Evolutionary conservation across 305 asterid species (phyloP).

Genomic region (Andrographis paniculata): DNA sequence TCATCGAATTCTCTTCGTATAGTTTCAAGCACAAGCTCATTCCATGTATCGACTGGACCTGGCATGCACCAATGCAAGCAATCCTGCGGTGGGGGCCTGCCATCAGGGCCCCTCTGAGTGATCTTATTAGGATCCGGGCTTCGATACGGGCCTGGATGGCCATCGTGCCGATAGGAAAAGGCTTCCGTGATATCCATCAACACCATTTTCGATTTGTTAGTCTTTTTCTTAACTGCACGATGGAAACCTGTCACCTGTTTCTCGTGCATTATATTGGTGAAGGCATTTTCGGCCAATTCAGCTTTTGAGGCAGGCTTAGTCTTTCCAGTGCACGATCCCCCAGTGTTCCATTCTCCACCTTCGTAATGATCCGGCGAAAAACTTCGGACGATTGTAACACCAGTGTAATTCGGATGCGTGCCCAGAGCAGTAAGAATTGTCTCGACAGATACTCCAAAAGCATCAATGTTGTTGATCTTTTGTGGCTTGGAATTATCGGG

Average conservation of each 20-base stretch:
- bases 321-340: slow-evolving; percentile 94
- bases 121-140: slow-evolving; percentile 79
- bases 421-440: slow-evolving; percentile 63
- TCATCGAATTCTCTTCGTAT: slow-evolving; percentile 47
- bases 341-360: slow-evolving; percentile 93
- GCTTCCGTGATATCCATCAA: slow-evolving; percentile 74
- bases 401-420: slow-evolving; percentile 67
- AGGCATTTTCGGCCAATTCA: slow-evolving; percentile 56
- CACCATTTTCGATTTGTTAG: slow-evolving; percentile 48
- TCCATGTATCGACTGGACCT: slow-evolving; percentile 97
- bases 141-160: slow-evolving; percentile 94
- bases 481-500: slow-evolving; percentile 45
- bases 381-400: slow-evolving; percentile 70
- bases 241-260: slow-evolving; percentile 59
- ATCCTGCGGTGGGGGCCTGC: slow-evolving; percentile 92
- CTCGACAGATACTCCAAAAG: slow-evolving; percentile 79
- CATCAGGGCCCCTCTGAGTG: slow-evolving; percentile 75
- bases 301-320: slow-evolving; percentile 48
- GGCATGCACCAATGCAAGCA: slow-evolving; percentile 99
- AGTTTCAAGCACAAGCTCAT: slow-evolving; percentile 64
- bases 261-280: slow-evolving; percentile 76
- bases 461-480: slow-evolving; percentile 57
- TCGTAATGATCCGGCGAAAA: slow-evolving; percentile 93
- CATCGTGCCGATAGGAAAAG: slow-evolving; percentile 77
- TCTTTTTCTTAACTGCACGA: slow-evolving; percentile 47